Conservation (phyloP, 164 flowering plant genomes). For the Dillenia suffruticosa region DNA sequence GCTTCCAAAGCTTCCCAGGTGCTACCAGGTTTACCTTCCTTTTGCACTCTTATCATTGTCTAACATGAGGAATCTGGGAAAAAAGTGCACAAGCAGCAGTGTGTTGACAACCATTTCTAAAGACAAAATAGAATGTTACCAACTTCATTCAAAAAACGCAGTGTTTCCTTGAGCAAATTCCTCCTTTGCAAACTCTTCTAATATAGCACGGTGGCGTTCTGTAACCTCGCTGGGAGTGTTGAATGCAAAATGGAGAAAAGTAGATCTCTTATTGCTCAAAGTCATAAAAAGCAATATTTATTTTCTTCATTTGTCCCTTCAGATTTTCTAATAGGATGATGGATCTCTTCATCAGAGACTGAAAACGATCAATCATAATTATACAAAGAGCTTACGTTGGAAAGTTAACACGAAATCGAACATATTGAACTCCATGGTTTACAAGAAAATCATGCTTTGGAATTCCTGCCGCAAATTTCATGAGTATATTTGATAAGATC, state of each 20-base stretch:
- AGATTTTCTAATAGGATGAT: neutral
- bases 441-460: slow-evolving; percentile 60
- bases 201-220: slow-evolving; percentile 58
- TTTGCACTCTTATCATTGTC: no score
- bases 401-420: slow-evolving; percentile 69
- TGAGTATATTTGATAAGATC: no score
- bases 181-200: slow-evolving; percentile 64
- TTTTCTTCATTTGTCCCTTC: no score
- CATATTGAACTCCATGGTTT: slow-evolving; percentile 78
- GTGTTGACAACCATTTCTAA: no score
- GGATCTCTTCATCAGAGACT: neutral
- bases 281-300: no score
- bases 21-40: no score
- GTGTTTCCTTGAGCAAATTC: slow-evolving; percentile 31
- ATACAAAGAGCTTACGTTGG: slow-evolving; percentile 53
- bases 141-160: slow-evolving; percentile 28
- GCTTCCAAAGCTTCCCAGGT: no score
- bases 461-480: no score
- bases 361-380: neutral
- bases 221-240: slow-evolving; percentile 22
- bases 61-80: no score
- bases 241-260: no score
- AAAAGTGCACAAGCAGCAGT: no score
- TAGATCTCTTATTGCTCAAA: no score
- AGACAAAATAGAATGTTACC: slow-evolving; percentile 25